A percentile compares a stretch with the other conserved stretches of the same genome.
These are phyloP conservation scores for Chlamydomonas applanata DNA, from an alignment of 139 green algal genomes.

Conservation along the genomic window DNA sequence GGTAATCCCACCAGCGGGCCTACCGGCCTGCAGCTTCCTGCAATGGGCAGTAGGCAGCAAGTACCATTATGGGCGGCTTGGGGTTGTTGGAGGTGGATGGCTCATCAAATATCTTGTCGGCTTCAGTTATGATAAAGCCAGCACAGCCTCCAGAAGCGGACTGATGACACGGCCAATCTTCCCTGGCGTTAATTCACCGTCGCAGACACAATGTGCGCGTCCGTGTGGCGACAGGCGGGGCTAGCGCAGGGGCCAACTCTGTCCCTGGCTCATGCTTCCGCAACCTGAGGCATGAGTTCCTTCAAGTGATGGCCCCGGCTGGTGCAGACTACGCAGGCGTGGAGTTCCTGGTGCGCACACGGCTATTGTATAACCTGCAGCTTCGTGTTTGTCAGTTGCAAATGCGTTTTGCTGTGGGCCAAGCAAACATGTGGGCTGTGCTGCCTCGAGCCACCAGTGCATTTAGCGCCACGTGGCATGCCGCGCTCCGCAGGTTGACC, in stretches of 20 bases:
- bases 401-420: not conserved
- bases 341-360: conserved; percentile 22
- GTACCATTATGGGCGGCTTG: no score
- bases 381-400: not conserved
- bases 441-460: not conserved
- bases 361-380: not conserved
- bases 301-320: conserved; percentile 7
- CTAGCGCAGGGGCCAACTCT: not conserved
- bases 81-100: no score
- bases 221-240: not conserved
- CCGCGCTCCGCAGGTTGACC: conserved; percentile 18
- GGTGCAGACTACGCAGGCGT: conserved; percentile 8
- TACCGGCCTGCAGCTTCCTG: no score
- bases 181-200: no score
- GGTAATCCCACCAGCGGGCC: no score
- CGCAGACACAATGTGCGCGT: no score
- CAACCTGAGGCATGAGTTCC: conserved; percentile 34
- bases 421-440: no score
- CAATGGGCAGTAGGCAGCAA: no score
- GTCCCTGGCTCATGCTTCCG: conserved; percentile 18
- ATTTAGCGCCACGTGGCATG: not conserved
- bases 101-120: no score
- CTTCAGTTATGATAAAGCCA: no score
- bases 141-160: no score
- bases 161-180: no score